These are phyloP conservation scores for Dendrobium catenatum DNA, from an alignment of 106 monocot species.

Conservation along the genomic window DNA sequence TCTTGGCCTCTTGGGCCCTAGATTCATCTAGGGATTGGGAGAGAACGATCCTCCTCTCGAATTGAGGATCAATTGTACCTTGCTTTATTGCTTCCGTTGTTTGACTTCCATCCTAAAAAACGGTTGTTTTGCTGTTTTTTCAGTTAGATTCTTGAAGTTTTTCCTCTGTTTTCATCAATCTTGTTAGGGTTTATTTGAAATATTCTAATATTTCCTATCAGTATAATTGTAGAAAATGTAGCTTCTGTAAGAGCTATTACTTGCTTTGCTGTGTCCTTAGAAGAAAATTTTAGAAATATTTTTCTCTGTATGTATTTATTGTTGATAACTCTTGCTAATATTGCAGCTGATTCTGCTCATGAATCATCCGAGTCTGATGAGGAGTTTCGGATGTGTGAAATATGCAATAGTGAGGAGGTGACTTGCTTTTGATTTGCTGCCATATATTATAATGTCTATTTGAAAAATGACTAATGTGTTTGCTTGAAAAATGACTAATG, in stretches of 20 bases:
- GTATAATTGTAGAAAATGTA: background rate
- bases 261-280: background rate
- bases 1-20: no score
- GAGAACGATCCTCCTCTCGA: no score
- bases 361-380: conserved; percentile 88
- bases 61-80: no score
- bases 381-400: conserved; percentile 94
- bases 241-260: background rate
- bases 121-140: no score
- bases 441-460: conserved; percentile 8
- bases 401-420: conserved; percentile 90
- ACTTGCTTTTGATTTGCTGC: conserved; percentile 10
- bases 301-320: background rate
- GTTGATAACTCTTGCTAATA: conserved; percentile 8
- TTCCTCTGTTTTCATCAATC: no score
- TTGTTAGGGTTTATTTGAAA: no score
- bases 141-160: no score
- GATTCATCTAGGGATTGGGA: no score
- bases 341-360: conserved; percentile 77
- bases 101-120: no score
- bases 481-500: conserved; percentile 5
- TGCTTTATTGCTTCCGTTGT: no score
- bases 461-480: conserved; percentile 5
- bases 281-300: background rate
- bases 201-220: no score